Evolutionary conservation across 2,329 filamentous ascomycete species (phyloP).

Genomic region (Phyllosticta citrichinensis): DNA sequence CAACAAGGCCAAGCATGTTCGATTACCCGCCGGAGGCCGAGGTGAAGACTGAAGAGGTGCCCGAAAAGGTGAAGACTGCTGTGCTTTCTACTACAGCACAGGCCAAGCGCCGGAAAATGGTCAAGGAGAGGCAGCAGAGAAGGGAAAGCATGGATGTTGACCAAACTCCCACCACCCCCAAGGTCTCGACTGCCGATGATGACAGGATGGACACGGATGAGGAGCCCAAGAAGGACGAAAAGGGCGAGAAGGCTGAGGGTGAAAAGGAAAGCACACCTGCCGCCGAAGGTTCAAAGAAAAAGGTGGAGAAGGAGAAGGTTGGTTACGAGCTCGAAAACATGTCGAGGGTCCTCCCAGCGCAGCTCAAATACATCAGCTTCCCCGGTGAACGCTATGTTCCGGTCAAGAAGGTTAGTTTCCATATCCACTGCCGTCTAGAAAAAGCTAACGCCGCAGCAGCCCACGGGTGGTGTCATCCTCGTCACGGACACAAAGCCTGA

Average conservation of each 20-base stretch:
- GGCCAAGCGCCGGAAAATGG: constrained; percentile 86
- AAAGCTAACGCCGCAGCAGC: constrained; percentile 46
- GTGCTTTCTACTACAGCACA: constrained; percentile 94
- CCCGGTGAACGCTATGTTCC: constrained; percentile 83
- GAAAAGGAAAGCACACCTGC: constrained; percentile 47
- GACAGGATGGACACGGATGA: constrained; percentile 78
- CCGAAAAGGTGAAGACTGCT: constrained; percentile 87
- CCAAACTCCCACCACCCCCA: constrained; percentile 63
- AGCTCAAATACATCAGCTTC: constrained; percentile 95
- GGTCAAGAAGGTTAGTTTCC: constrained; percentile 64
- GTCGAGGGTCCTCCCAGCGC: constrained; percentile 82
- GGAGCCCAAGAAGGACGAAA: constrained; percentile 34
- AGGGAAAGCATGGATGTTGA: constrained; percentile 96
- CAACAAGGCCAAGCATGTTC: constrained; percentile 87
- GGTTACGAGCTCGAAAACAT: constrained; percentile 96
- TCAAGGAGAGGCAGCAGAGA: constrained; percentile 82
- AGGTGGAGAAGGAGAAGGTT: constrained; percentile 88
- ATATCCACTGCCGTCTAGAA: constrained; percentile 2
- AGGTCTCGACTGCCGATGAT: constrained; percentile 46
- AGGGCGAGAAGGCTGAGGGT: constrained; percentile 28
- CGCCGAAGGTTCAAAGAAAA: constrained; percentile 65
- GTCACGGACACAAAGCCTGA: constrained; percentile 73
- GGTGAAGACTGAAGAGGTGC: constrained; percentile 86
- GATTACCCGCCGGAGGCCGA: constrained; percentile 97
- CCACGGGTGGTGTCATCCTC: constrained; percentile 88